phyloP scores from a whole-genome alignment of 202 grass and related monocot genomes.

The Schoenoplectus tabernaemontani region DNA sequence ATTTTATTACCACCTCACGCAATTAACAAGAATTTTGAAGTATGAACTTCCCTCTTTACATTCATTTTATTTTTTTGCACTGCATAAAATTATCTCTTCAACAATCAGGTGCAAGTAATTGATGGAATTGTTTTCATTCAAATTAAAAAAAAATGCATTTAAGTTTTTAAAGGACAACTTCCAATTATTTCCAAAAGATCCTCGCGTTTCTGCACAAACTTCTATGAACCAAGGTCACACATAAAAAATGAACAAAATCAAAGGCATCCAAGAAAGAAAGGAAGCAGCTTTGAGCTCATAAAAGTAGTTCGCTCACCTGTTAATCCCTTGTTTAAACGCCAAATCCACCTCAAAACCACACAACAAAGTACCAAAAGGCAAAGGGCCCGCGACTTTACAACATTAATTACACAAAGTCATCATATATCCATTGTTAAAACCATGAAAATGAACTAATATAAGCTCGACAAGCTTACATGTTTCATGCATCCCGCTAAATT shows the following conservation, averaged over 20 bases:
- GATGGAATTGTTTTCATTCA: neutral
- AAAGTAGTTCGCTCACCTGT: neutral
- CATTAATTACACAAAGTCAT: neutral
- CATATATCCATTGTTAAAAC: neutral
- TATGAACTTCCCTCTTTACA: no score
- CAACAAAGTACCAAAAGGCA: neutral
- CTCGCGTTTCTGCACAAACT: neutral
- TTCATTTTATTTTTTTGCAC: no score
- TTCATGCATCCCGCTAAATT: neutral
- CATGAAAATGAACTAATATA: neutral
- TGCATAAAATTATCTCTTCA: neutral
- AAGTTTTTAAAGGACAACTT: neutral
- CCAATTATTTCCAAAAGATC: neutral
- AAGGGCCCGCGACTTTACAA: slow-evolving; percentile 9
- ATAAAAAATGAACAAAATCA: neutral
- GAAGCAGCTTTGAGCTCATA: slow-evolving; percentile 6
- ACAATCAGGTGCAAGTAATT: neutral
- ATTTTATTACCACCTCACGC: neutral
- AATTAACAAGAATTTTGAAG: no score
- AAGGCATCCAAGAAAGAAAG: slow-evolving; percentile 24
- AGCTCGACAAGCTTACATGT: neutral
- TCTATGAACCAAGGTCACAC: neutral
- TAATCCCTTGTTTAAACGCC: slow-evolving; percentile 18
- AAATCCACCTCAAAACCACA: slow-evolving; percentile 15
- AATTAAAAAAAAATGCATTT: neutral